Conservation (phyloP, 139 green algal genomes). For the Gonium pectorale region DNA sequence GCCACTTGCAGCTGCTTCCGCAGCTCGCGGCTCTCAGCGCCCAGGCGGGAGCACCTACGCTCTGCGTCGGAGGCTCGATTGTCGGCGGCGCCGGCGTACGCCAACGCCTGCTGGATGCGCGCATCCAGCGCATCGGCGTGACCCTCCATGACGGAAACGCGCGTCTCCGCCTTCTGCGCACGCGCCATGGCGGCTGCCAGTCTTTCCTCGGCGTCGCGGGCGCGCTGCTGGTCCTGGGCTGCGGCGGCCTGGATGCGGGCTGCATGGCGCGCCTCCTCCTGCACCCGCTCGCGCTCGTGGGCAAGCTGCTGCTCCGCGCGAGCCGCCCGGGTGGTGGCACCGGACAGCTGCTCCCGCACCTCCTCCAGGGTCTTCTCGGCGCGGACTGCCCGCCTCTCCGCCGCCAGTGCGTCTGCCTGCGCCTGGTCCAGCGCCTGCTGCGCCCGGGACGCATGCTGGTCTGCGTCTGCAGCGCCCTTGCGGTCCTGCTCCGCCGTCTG, state of each 20-base stretch:
- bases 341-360: background rate
- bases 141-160: background rate
- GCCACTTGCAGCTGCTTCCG: slow-evolving; percentile 36
- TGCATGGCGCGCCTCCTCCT: slow-evolving; percentile 22
- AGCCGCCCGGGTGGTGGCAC: background rate
- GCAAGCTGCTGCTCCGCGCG: background rate
- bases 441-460: background rate
- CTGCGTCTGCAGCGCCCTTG: background rate
- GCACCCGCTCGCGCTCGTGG: slow-evolving; percentile 10
- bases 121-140: background rate
- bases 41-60: background rate
- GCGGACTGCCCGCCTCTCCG: background rate
- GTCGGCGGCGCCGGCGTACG: background rate
- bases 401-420: background rate
- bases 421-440: background rate
- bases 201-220: slow-evolving; percentile 12
- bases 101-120: background rate
- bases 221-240: slow-evolving; percentile 7
- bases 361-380: slow-evolving; percentile 3
- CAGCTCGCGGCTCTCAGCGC: slow-evolving; percentile 29
- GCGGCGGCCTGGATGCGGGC: slow-evolving; percentile 6
- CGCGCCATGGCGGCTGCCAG: background rate
- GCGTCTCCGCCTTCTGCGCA: slow-evolving; percentile 28
- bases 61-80: background rate
- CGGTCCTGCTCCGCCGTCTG: background rate